phyloP scores from a whole-genome alignment of 2,329 filamentous ascomycete species.

The Lachnellula suecica region DNA sequence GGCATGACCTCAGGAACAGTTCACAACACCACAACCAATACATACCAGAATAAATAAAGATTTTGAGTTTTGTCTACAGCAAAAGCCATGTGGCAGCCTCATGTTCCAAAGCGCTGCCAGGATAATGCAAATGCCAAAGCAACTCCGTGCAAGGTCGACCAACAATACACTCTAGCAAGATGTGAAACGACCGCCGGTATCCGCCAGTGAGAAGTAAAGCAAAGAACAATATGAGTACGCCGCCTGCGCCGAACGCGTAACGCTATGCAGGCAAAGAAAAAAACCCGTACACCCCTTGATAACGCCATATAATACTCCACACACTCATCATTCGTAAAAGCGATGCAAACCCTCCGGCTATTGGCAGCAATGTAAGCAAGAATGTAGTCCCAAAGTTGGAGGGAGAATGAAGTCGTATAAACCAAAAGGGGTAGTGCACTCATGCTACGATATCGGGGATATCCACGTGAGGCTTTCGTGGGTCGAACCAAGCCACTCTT shows the following conservation, averaged over 20 bases:
- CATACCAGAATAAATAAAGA: neutral
- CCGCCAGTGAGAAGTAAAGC: neutral
- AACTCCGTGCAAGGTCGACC: neutral
- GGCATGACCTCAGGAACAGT: no score
- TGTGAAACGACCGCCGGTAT: neutral
- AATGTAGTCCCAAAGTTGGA: neutral
- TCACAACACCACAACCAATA: neutral
- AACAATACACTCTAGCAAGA: neutral
- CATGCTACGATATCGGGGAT: constrained; percentile 30
- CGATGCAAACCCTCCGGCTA: neutral
- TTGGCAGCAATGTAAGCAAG: neutral
- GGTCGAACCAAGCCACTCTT: constrained; percentile 35
- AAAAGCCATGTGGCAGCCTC: neutral
- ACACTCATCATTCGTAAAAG: constrained; percentile 2
- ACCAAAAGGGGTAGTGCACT: neutral
- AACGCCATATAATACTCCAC: neutral
- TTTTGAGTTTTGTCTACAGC: neutral
- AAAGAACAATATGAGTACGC: neutral
- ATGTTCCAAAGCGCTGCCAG: neutral
- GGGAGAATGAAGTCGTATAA: neutral
- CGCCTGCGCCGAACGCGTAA: constrained; percentile 14
- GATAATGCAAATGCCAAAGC: neutral
- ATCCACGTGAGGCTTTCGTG: constrained; percentile 28
- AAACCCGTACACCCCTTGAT: neutral
- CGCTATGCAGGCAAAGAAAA: constrained; percentile 13